Base-by-base conservation (phyloP, 495 filamentous ascomycete species). In the Penicillium coffeae region DNA sequence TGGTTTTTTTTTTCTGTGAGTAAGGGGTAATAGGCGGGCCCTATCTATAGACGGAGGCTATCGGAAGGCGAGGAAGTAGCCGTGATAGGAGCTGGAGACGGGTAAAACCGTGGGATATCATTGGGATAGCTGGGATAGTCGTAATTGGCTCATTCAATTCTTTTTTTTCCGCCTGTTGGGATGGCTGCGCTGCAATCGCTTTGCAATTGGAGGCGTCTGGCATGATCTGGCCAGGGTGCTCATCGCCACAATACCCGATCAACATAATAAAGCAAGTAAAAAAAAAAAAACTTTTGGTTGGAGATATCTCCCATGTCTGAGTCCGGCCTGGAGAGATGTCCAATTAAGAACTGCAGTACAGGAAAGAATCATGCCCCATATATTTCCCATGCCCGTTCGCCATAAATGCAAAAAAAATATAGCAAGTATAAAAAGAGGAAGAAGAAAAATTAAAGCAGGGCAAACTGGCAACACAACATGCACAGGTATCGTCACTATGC, bases 351-450 rank as follows among this genome's bases (percentile, higher is more conserved):
- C 55, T 47, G 40, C 38, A 42, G 21, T 44, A 50, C 19, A 36
- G 36, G 35, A 43, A 50, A 42, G 46, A 47, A 32, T 52, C 48
- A 52, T 60, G 57, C 47, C 55, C 56, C 55, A 61, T 63, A 66
- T 64, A 56, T 32, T 50, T 57, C 60, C 68, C 59, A 62, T 66
- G 63, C 64, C 66, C 49, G 52, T 71, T 69, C 68, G 64, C 66
- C 66, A 56, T 47, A 32, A 62, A 62, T 58, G 55, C 55, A 62
- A 59, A 47, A 59, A 47, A 42, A 59, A 52, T 55, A 55, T 36
- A 53, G 25, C 43, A 44, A 55, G 40, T 47, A 25, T 35, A 41
- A 55, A 38, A 50, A 18, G 13, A 46, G 42, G 38, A 9, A 50
- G 39, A 38, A 38, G 35, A 35, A 30, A 21, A 32, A 13, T 30